These are phyloP conservation scores for Botrytis hyacinthi DNA, from an alignment of 2,329 filamentous ascomycete genomes.

Conservation along the genomic window DNA sequence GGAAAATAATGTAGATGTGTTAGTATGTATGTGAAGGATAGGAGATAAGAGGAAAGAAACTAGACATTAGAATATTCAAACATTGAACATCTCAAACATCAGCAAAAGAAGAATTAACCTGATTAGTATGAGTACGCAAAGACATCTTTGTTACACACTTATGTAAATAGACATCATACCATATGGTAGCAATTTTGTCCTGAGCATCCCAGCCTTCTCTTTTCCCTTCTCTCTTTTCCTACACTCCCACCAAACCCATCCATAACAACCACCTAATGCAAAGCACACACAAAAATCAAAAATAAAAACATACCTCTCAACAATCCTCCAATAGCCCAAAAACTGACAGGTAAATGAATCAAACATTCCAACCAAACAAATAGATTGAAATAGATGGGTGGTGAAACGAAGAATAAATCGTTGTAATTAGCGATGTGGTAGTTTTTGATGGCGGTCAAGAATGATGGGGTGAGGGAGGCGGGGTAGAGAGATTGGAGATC, in stretches of 20 bases:
- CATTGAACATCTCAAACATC: not conserved
- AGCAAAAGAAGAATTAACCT: not conserved
- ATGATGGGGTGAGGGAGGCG: slow-evolving; percentile 45
- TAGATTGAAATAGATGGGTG: slow-evolving; percentile 57
- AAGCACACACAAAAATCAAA: not conserved
- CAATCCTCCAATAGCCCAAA: slow-evolving; percentile 59
- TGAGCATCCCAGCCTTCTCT: not conserved
- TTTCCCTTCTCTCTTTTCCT: not conserved
- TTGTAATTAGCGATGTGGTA: slow-evolving; percentile 61
- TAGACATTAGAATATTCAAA: not conserved
- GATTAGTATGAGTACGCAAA: not conserved
- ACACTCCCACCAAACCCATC: not conserved
- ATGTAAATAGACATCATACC: not conserved
- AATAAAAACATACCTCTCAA: slow-evolving; percentile 44
- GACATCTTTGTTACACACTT: not conserved
- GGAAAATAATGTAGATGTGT: no score
- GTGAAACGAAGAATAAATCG: slow-evolving; percentile 60
- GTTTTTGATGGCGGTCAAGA: slow-evolving; percentile 49
- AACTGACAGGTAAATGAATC: slow-evolving; percentile 59
- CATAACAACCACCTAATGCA: not conserved
- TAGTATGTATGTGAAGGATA: not conserved
- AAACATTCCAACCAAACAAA: slow-evolving; percentile 58
- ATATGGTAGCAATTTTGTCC: not conserved
- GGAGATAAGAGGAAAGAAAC: not conserved
- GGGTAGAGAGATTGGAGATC: slow-evolving; percentile 62